These are phyloP conservation scores for Strigomonas oncopelti DNA, from an alignment of 208 protist species.

Conservation along the genomic window DNA sequence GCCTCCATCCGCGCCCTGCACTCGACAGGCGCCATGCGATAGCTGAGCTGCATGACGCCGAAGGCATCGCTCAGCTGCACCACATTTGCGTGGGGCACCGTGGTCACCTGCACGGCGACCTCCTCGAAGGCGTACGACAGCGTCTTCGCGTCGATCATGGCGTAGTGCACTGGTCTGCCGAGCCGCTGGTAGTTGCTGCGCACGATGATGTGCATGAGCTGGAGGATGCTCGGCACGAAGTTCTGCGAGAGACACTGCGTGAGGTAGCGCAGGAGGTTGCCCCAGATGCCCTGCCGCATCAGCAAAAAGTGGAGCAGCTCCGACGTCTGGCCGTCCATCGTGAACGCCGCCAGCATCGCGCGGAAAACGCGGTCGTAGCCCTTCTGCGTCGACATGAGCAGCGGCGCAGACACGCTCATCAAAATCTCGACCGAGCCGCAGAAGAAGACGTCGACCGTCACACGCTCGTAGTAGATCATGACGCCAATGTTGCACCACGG, in stretches of 20 bases:
- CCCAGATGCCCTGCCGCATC: slow-evolving; percentile 51
- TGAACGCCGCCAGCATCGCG: slow-evolving; percentile 46
- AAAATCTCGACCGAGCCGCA: slow-evolving; percentile 55
- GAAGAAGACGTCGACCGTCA: slow-evolving; percentile 53
- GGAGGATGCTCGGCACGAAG: slow-evolving; percentile 49
- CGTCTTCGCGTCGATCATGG: slow-evolving; percentile 22
- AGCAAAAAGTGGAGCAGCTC: slow-evolving; percentile 38
- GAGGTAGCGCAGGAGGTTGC: slow-evolving; percentile 50
- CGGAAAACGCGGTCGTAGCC: slow-evolving; percentile 50
- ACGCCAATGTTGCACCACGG: slow-evolving; percentile 82
- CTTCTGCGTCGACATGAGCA: slow-evolving; percentile 52
- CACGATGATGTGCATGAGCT: slow-evolving; percentile 54
- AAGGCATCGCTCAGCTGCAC: slow-evolving; percentile 54
- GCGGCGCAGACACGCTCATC: slow-evolving; percentile 46
- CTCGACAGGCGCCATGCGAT: slow-evolving; percentile 24
- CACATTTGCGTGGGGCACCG: slow-evolving; percentile 40
- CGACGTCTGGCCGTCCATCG: slow-evolving; percentile 28
- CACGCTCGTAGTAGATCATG: slow-evolving; percentile 65
- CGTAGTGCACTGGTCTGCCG: slow-evolving; percentile 21
- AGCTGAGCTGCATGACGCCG: slow-evolving; percentile 47
- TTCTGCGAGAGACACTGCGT: slow-evolving; percentile 51
- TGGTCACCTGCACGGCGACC: slow-evolving; percentile 48
- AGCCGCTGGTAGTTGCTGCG: slow-evolving; percentile 24
- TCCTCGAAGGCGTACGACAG: slow-evolving; percentile 58
- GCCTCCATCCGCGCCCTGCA: slow-evolving; percentile 43